A percentile compares a stretch with the other conserved stretches of the same genome.
These are phyloP conservation scores for Durusdinium trenchii DNA, from an alignment of 73 alveolate species.

Conservation along the genomic window DNA sequence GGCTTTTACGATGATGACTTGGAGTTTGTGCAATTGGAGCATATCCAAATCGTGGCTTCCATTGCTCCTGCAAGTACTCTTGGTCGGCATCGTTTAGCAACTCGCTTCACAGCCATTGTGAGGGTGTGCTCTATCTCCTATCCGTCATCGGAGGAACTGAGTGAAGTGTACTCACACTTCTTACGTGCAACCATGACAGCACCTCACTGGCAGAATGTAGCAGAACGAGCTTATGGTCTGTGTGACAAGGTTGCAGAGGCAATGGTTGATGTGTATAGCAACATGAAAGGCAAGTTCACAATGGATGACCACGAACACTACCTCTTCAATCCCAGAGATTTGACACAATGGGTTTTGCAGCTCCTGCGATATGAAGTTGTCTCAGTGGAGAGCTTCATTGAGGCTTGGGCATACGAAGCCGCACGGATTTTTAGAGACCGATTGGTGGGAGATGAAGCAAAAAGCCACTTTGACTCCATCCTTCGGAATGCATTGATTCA, in stretches of 20 bases:
- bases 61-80: conserved; percentile 99
- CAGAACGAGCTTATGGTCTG: conserved; percentile 73
- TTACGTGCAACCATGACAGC: conserved; percentile 66
- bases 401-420: conserved; percentile 99
- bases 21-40: conserved; percentile 99
- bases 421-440: conserved; percentile 99
- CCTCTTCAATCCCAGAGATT: conserved; percentile 99
- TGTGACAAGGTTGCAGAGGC: conserved; percentile 98
- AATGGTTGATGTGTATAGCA: conserved; percentile 98
- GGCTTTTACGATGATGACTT: conserved; percentile 99
- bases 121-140: conserved; percentile 99
- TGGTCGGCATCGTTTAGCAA: conserved; percentile 99
- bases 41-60: conserved; percentile 98
- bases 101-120: conserved; percentile 99
- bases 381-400: conserved; percentile 97
- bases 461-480: conserved; percentile 97
- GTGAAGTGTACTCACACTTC: conserved; percentile 95
- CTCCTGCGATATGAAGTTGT: conserved; percentile 99
- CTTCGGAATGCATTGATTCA: conserved; percentile 96
- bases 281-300: conserved; percentile 98
- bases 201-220: conserved; percentile 89
- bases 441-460: conserved; percentile 98
- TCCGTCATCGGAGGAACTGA: conserved; percentile 99
- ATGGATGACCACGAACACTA: conserved; percentile 99
- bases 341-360: conserved; percentile 99